These are phyloP conservation scores for Blechomonas ayalai DNA, from an alignment of 208 protist genomes.

Conservation along the genomic window DNA sequence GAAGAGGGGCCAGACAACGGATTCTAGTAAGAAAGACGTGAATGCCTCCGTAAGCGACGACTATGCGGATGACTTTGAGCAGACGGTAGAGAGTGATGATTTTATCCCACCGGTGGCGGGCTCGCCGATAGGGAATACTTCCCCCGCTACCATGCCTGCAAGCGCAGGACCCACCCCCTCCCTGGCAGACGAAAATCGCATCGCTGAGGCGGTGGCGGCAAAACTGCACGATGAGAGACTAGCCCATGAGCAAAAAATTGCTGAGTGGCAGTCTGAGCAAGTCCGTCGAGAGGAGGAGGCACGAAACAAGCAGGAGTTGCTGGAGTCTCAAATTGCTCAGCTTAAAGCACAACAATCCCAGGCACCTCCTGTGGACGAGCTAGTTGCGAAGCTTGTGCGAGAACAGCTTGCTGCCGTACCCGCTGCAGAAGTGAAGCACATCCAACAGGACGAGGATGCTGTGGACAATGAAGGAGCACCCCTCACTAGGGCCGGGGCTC, in stretches of 20 bases:
- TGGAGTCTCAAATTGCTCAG: slow-evolving; percentile 12
- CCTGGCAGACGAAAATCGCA: slow-evolving; percentile 10
- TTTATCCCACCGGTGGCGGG: slow-evolving; percentile 21
- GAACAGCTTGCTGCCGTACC: slow-evolving; percentile 13
- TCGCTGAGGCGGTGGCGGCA: slow-evolving; percentile 12
- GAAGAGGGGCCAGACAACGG: too few species aligned
- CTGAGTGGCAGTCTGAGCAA: slow-evolving; percentile 26
- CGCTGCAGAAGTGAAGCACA: slow-evolving; percentile 1
- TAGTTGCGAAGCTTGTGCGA: slow-evolving; percentile 18
- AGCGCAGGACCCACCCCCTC: neutral
- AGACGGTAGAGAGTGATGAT: slow-evolving; percentile 44
- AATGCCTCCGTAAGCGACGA: slow-evolving; percentile 11
- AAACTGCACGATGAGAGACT: slow-evolving; percentile 20
- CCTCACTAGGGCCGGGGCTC: neutral
- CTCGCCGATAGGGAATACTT: slow-evolving; percentile 1
- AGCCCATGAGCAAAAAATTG: slow-evolving; percentile 20
- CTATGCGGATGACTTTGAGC: slow-evolving; percentile 18
- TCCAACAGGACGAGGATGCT: slow-evolving; percentile 2
- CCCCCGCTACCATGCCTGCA: neutral
- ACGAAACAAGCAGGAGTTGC: slow-evolving; percentile 22
- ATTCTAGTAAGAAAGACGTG: too few species aligned
- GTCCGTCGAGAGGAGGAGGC: slow-evolving; percentile 29
- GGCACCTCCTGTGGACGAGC: slow-evolving; percentile 27
- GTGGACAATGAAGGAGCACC: slow-evolving; percentile 1
- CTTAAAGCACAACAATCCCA: slow-evolving; percentile 14